Conservation (phyloP, 208 protist genomes). For the Strigomonas oncopelti region DNA sequence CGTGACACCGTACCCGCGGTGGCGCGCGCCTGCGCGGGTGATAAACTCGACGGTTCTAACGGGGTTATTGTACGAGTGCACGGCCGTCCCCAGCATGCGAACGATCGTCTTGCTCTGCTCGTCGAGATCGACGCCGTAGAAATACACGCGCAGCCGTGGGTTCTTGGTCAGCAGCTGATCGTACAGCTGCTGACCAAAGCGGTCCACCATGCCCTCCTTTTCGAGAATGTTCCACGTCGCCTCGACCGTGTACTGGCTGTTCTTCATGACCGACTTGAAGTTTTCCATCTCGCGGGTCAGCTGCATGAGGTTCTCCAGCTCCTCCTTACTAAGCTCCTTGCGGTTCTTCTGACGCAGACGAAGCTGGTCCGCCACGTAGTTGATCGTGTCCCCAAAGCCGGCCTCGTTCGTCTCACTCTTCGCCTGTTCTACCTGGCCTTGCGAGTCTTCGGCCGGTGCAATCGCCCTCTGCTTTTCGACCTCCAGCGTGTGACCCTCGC, state of each 20-base stretch:
- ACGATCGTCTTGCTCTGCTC: constrained; percentile 58
- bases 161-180: constrained; percentile 51
- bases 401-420: too few relatives aligned
- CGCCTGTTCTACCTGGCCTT: too few relatives aligned
- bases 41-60: constrained; percentile 58
- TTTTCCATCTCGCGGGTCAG: constrained; percentile 66
- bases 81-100: constrained; percentile 61
- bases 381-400: neutral
- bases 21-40: constrained; percentile 52
- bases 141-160: constrained; percentile 41
- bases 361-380: constrained; percentile 29
- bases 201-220: constrained; percentile 43
- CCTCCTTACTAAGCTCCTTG: constrained; percentile 34
- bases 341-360: constrained; percentile 41
- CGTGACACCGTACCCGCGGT: constrained; percentile 65
- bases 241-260: constrained; percentile 49
- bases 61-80: constrained; percentile 67
- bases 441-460: too few relatives aligned
- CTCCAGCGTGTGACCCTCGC: too few relatives aligned
- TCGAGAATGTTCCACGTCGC: constrained; percentile 67
- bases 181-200: constrained; percentile 60
- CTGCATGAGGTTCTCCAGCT: constrained; percentile 56
- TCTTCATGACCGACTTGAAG: constrained; percentile 46
- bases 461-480: too few relatives aligned
- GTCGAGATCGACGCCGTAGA: constrained; percentile 57